phyloP scores from a whole-genome alignment of 208 protist genomes.

The Trypanosoma conorhini region DNA sequence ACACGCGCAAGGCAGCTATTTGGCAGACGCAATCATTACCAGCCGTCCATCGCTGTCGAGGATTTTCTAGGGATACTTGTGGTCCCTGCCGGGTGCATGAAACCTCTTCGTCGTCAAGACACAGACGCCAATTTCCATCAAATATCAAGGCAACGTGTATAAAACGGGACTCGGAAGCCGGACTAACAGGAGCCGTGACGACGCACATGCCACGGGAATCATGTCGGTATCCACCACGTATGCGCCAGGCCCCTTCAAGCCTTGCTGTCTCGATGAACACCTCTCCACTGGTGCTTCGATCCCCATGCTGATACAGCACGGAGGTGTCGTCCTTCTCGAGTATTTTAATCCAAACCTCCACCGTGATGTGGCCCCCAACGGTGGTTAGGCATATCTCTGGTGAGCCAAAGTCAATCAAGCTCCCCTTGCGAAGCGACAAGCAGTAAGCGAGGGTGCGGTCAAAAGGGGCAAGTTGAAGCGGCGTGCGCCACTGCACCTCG shows the following conservation, averaged over 20 bases:
- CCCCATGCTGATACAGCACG: constrained; percentile 90
- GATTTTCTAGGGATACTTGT: constrained; percentile 72
- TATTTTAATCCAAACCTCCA: constrained; percentile 88
- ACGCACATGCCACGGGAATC: constrained; percentile 79
- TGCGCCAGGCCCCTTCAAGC: constrained; percentile 75
- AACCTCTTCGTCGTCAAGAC: constrained; percentile 77
- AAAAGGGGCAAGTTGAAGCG: constrained; percentile 31
- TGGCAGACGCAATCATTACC: constrained; percentile 74
- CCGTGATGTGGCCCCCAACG: constrained; percentile 73
- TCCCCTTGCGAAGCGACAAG: constrained; percentile 69
- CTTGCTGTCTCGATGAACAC: constrained; percentile 86
- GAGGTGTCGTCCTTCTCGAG: constrained; percentile 73
- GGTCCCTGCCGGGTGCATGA: constrained; percentile 63
- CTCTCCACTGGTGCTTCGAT: constrained; percentile 84
- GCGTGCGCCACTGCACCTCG: constrained; percentile 29
- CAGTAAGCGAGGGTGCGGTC: constrained; percentile 35
- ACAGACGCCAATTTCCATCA: constrained; percentile 85
- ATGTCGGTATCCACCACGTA: constrained; percentile 88
- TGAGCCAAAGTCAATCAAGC: constrained; percentile 72
- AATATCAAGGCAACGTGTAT: constrained; percentile 86
- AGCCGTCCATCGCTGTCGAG: constrained; percentile 79
- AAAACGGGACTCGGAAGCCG: constrained; percentile 58
- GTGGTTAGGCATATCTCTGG: constrained; percentile 62
- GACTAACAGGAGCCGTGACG: constrained; percentile 68
- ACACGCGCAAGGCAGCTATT: constrained; percentile 83